A percentile compares a stretch with the other conserved stretches of the same genome.
Evolutionary conservation across 73 alveolate genomes (phyloP).

Genomic region (Chromera velia): DNA sequence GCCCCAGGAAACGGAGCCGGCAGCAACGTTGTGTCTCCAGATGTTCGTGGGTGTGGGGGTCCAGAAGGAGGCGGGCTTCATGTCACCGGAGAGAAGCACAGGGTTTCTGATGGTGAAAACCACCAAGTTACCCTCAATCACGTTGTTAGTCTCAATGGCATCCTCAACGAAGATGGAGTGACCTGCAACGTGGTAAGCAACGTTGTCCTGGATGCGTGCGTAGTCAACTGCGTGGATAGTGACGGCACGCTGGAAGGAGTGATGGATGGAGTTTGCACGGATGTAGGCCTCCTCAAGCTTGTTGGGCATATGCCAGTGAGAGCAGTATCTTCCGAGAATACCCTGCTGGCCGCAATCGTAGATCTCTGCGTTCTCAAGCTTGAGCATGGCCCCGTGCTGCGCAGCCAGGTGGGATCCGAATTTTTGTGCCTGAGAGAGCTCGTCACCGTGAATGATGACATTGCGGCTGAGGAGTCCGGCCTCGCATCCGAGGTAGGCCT

Average conservation of each 20-base stretch:
- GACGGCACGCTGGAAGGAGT: constrained; percentile 65
- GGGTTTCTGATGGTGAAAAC: constrained; percentile 42
- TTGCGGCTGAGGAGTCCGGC: constrained; percentile 74
- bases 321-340: constrained; percentile 76
- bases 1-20: constrained; percentile 77
- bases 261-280: constrained; percentile 64
- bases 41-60: constrained; percentile 68
- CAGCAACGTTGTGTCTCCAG: constrained; percentile 63
- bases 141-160: constrained; percentile 65
- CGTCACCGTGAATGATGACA: constrained; percentile 60
- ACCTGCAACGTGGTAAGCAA: constrained; percentile 65
- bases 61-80: constrained; percentile 77
- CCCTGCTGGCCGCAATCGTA: constrained; percentile 68
- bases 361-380: constrained; percentile 62
- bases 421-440: background rate
- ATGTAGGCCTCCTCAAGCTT: constrained; percentile 61
- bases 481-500: constrained; percentile 67
- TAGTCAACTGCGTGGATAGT: constrained; percentile 68
- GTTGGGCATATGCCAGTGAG: constrained; percentile 71
- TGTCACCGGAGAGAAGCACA: constrained; percentile 65
- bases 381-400: constrained; percentile 53
- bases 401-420: constrained; percentile 50
- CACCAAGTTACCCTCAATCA: constrained; percentile 57
- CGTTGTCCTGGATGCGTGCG: constrained; percentile 54
- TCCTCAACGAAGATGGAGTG: constrained; percentile 75